phyloP scores from a whole-genome alignment of 2,329 filamentous ascomycete species.

The Arthrobotrys pseudoclavata region DNA sequence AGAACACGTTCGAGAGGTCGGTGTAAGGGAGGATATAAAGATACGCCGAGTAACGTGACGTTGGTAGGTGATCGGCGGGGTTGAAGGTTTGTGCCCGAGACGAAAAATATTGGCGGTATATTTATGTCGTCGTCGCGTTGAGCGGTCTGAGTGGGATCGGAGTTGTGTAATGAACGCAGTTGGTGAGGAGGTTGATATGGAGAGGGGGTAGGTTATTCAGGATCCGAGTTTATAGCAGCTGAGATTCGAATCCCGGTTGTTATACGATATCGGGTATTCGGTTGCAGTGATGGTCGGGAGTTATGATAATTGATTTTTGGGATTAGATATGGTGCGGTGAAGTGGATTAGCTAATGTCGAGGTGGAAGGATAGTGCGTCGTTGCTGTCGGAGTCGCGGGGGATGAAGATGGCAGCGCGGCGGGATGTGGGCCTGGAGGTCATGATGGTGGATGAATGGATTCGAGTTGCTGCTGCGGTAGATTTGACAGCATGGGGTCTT shows the following conservation, averaged over 20 bases:
- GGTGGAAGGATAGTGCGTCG: background rate
- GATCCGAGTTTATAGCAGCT: background rate
- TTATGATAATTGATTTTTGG: no score
- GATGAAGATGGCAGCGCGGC: background rate
- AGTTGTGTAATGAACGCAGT: background rate
- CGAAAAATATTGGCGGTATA: no score
- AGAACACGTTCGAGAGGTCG: no score
- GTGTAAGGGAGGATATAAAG: no score
- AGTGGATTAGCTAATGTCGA: background rate
- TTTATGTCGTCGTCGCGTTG: background rate
- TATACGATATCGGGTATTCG: background rate
- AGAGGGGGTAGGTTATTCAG: background rate
- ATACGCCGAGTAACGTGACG: no score
- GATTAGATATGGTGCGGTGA: background rate
- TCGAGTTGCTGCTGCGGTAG: no score
- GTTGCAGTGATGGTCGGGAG: background rate
- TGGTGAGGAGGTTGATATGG: background rate
- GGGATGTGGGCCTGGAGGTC: conserved; percentile 22
- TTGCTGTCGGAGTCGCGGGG: background rate
- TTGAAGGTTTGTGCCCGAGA: no score
- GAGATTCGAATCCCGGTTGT: background rate
- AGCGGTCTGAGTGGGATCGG: background rate
- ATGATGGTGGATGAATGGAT: no score
- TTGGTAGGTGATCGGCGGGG: no score
- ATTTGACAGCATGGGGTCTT: conserved; percentile 7